Base-by-base conservation (phyloP, 768 basidiomycete species). In the Mycena kentingensis region DNA sequence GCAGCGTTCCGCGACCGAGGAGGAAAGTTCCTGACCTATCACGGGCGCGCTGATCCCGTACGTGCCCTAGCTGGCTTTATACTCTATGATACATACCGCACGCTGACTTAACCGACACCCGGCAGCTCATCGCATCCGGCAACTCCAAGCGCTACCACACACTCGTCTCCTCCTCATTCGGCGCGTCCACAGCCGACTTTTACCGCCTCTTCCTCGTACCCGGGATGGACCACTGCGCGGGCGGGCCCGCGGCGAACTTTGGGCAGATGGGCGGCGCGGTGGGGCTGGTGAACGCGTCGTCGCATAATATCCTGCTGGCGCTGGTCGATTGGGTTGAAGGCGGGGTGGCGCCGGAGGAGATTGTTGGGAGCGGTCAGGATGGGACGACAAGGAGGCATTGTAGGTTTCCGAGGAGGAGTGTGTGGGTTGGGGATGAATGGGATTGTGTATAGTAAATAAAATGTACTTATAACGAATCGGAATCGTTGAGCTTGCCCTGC, bases 191-290 rank as follows among this genome's bases (percentile, higher is more conserved):
- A 11, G 62, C 63, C 55, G 45, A 54, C 7, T 65, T 61, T 39
- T 65, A 63, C 44, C 62, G 64, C 24, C 50, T 65, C 5, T 65
- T 65, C 62, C 49, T 60, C 31, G 52, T 60, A 18, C 62, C 64
- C 3, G 64, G 64, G 16, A 65, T 65, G 64, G 48, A 52, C 38
- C 64, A 65, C 47, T 65, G 64, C 38, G 19, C 21, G 2, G 52
- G 32, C 38, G 62, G 62, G 5, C 43, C 44, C 3, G 61, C 58
- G 1, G 58, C 58, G 1, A 42, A 45, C 12, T 51, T 62, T 18
- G 61, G 61, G 15, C 61, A 60, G 25, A 22, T 27, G 3, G 32
- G 37, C 6, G 27, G 25, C 4, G 29, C 38, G 10, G n/a, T 16
- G 5, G 15, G 38, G 11, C 6, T 44, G 11, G 19, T 18, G n/a